A percentile compares a stretch with the other conserved stretches of the same genome.
Evolutionary conservation across 1,139 yeast species (phyloP).

Genomic region (Kazachstania sp.): DNA sequence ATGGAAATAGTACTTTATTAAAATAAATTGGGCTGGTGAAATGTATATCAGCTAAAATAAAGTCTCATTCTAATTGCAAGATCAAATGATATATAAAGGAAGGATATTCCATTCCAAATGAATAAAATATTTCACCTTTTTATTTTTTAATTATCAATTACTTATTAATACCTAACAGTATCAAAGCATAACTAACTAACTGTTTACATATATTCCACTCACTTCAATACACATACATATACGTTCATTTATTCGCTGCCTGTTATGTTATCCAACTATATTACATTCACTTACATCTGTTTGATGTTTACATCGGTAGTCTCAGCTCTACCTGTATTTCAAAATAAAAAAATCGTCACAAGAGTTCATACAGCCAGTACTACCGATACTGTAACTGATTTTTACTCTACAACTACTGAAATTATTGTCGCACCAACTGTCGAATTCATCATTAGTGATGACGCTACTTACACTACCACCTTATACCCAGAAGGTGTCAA

Average conservation of each 20-base stretch:
- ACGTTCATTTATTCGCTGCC: neutral
- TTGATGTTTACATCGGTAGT: constrained; percentile 1
- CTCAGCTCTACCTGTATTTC: constrained; percentile 27
- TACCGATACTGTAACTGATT: constrained; percentile 43
- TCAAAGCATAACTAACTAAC: neutral
- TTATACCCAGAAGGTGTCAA: constrained; percentile 31
- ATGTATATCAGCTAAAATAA: neutral
- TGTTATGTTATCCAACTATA: constrained; percentile 1
- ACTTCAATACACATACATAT: neutral
- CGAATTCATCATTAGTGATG: constrained; percentile 53
- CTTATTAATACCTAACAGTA: neutral
- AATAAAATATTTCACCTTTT: neutral
- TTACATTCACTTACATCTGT: constrained; percentile 21
- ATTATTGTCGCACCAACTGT: constrained; percentile 63
- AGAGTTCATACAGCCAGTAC: constrained; percentile 56
- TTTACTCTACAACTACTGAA: constrained; percentile 51
- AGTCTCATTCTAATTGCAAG: too few species aligned
- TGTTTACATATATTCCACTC: neutral
- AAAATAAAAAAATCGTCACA: constrained; percentile 40
- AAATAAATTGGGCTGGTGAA: neutral
- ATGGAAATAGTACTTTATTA: neutral
- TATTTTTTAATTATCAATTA: neutral
- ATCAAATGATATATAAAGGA: neutral
- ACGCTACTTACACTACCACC: constrained; percentile 53
- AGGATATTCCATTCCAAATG: neutral